These are phyloP conservation scores for Geotrichum citri-aurantii DNA, from an alignment of 1,139 yeast species.

Conservation along the genomic window DNA sequence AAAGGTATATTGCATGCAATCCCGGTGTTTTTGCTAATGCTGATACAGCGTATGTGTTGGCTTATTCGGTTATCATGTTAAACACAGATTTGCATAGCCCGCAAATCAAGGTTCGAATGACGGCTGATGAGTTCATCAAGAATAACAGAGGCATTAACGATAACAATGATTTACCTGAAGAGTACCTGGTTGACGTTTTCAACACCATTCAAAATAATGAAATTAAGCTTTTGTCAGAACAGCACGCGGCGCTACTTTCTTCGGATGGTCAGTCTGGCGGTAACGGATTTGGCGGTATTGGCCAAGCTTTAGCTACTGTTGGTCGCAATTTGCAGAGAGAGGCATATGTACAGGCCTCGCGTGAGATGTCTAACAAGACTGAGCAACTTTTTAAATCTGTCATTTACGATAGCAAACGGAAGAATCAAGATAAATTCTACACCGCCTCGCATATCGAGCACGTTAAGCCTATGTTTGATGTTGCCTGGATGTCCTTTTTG, in stretches of 20 bases:
- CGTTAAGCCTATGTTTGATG: constrained; percentile 88
- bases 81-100: constrained; percentile 93
- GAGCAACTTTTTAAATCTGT: constrained; percentile 74
- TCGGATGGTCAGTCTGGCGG: constrained; percentile 47
- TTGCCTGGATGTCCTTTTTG: constrained; percentile 92
- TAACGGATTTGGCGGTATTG: constrained; percentile 42
- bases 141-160: constrained; percentile 94
- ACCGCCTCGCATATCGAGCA: constrained; percentile 81
- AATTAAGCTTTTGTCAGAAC: constrained; percentile 87
- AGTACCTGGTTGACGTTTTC: constrained; percentile 60
- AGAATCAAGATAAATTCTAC: constrained; percentile 39
- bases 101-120: constrained; percentile 81
- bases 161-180: constrained; percentile 75
- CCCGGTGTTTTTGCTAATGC: constrained; percentile 84
- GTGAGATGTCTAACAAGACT: constrained; percentile 84
- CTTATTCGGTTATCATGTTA: constrained; percentile 87
- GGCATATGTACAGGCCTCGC: constrained; percentile 87
- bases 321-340: constrained; percentile 73
- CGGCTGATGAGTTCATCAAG: constrained; percentile 73
- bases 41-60: constrained; percentile 86
- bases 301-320: constrained; percentile 53
- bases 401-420: constrained; percentile 42
- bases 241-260: constrained; percentile 80
- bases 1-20: constrained; percentile 80
- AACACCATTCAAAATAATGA: constrained; percentile 76